Evolutionary conservation across 192 early-diverging fungal genomes (phyloP).

Genomic region (Haplosporangium gracile): DNA sequence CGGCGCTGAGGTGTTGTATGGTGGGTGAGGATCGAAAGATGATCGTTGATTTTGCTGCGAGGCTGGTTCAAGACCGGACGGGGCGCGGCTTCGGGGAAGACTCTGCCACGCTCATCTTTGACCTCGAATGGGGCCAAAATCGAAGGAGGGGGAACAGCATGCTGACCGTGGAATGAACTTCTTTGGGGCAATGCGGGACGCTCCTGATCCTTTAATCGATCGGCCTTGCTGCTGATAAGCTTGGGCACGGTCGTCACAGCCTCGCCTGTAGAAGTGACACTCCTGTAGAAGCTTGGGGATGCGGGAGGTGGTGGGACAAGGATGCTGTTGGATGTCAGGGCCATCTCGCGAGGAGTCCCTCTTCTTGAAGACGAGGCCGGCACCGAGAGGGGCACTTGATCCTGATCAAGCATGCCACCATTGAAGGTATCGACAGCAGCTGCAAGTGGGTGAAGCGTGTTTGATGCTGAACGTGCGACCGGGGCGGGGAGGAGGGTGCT

Average conservation of each 20-base stretch:
- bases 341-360: slow-evolving; percentile 1
- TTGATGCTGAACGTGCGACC: slow-evolving; percentile 24
- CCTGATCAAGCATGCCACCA: slow-evolving; percentile 27
- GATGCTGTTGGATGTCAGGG: slow-evolving; percentile 18
- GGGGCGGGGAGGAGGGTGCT: background rate
- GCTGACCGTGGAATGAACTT: slow-evolving; percentile 58
- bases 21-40: slow-evolving; percentile 23
- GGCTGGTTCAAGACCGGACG: slow-evolving; percentile 47
- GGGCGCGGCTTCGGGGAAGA: slow-evolving; percentile 54
- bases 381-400: background rate
- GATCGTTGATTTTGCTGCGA: slow-evolving; percentile 48
- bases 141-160: slow-evolving; percentile 32
- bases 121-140: slow-evolving; percentile 26
- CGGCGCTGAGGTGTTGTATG: slow-evolving; percentile 6
- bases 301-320: slow-evolving; percentile 11
- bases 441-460: slow-evolving; percentile 55
- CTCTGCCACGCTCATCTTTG: slow-evolving; percentile 23
- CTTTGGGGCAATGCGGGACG: slow-evolving; percentile 20
- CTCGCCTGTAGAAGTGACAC: slow-evolving; percentile 11
- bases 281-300: slow-evolving; percentile 34
- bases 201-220: slow-evolving; percentile 34
- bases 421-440: slow-evolving; percentile 55
- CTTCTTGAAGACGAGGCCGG: background rate
- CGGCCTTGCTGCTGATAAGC: slow-evolving; percentile 34
- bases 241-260: slow-evolving; percentile 39